Base-by-base conservation (phyloP, 2,329 filamentous ascomycete genomes). In the Malbranchea cinnamomea region DNA sequence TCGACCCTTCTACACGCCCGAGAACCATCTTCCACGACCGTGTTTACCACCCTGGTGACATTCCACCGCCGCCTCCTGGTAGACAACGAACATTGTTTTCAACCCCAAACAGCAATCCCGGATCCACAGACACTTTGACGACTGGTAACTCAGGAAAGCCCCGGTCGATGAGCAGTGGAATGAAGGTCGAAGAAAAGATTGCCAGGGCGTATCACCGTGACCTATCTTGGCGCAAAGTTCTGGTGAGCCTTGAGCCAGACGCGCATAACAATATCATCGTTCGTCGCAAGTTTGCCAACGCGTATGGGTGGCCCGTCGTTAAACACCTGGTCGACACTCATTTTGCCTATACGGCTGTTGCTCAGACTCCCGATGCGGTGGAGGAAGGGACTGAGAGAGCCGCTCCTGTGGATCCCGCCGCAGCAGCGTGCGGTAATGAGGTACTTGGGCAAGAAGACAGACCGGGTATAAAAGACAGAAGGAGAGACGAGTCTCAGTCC, bases 211-310 rank as follows among this genome's bases (percentile, higher is more conserved):
- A 98, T 56, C 89, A 98, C 52, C 74, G 75, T 8, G 83, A 83
- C 39, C 59, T 98, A 12, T 81, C 82, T 2, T 98, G 89, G 89
- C 79, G 89, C 26, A 98, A 98, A 51, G 89, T 98, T 1, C 70
- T 98, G 3, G 89, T 98, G 9, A 79, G 89, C 31, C 65, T 98
- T 2, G 87, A 98, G 50, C 89, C 89, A 0, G 89, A 98, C 54
- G 89, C 89, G 0, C 89, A 98, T 59, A 98, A 98, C 56, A 98
- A 98, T 53, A 92, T 98, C 41, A 78, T 95, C 36, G 89, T 98
- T 14, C 78, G 89, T 10, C 77, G 89, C 33, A 92, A 84, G 76
- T 98, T 98, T 52, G 78, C 84, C 33, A 98, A 98, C 47, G 89
- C 89, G 0, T 92, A 92, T 45, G 89, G 89, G 2, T 98, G 89